Evolutionary conservation across 2,329 filamentous ascomycete genomes (phyloP).

Genomic region (Tolypocladium cylindrosporum): DNA sequence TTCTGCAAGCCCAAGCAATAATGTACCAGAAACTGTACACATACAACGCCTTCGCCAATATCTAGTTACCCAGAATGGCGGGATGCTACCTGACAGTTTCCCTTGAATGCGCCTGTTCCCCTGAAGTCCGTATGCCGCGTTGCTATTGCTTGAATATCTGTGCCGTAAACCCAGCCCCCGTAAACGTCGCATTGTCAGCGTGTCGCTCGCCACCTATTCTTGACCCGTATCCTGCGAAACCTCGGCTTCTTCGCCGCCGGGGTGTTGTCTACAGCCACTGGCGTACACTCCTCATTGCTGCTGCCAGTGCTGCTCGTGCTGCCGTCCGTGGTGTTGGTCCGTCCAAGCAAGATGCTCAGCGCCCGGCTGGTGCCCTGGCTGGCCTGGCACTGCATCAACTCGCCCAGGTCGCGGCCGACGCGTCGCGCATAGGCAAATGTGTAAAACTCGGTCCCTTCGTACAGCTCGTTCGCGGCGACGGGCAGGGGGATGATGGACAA

Average conservation of each 20-base stretch:
- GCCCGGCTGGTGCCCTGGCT: constrained; percentile 11
- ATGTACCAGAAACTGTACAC: background rate
- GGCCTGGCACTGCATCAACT: constrained; percentile 11
- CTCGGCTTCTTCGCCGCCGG: background rate
- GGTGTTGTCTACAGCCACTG: constrained; percentile 1
- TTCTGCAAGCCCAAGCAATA: background rate
- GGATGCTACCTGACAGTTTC: background rate
- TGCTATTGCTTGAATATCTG: background rate
- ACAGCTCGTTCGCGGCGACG: constrained; percentile 17
- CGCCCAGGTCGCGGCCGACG: constrained; percentile 17
- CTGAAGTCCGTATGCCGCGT: background rate
- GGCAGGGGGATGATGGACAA: constrained; percentile 22
- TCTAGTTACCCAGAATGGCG: background rate
- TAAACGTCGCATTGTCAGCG: background rate
- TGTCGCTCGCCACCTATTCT: background rate
- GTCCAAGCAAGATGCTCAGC: constrained; percentile 9
- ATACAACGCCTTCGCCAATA: background rate
- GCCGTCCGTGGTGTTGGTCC: constrained; percentile 1
- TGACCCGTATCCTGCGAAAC: constrained; percentile 1
- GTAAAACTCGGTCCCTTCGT: constrained; percentile 22
- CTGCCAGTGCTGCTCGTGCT: constrained; percentile 7
- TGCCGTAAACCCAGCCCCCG: background rate
- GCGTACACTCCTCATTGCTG: constrained; percentile 2
- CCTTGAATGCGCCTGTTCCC: background rate
- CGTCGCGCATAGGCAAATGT: constrained; percentile 16